Evolutionary conservation across 768 basidiomycete genomes (phyloP).

Genomic region (Rhodotorula graminis): DNA sequence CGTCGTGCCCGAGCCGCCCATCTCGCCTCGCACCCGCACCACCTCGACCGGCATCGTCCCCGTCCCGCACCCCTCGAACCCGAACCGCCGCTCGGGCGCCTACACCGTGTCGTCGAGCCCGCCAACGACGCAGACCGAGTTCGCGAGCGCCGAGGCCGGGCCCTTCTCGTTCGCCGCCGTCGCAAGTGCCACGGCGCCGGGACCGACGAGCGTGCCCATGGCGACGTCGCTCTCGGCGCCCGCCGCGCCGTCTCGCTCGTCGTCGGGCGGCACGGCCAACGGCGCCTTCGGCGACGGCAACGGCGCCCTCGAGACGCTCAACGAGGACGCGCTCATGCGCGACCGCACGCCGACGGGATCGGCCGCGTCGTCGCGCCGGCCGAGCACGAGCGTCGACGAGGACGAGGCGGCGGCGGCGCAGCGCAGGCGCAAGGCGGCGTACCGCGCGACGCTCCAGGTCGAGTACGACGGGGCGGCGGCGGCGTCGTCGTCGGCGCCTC

Average conservation of each 20-base stretch:
- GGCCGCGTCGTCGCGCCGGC: background rate
- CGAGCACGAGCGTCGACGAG: background rate
- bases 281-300: too few relatives aligned
- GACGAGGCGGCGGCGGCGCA: background rate
- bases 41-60: conserved; percentile 11
- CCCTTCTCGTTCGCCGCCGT: conserved; percentile 30
- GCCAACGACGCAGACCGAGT: conserved; percentile 28
- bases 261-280: too few relatives aligned
- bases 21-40: conserved; percentile 25
- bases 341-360: background rate
- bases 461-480: conserved; percentile 66
- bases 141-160: conserved; percentile 29
- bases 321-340: conserved; percentile 28
- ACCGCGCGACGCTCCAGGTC: conserved; percentile 90
- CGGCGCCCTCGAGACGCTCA: background rate
- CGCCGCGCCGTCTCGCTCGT: background rate
- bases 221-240: conserved; percentile 27
- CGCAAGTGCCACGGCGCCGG: background rate
- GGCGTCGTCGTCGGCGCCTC: background rate
- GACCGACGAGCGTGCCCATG: conserved; percentile 17
- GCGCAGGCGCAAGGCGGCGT: conserved; percentile 53
- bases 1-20: conserved; percentile 1
- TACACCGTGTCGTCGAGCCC: conserved; percentile 25
- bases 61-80: conserved; percentile 2
- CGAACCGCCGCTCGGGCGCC: conserved; percentile 20